These are phyloP conservation scores for Blumeria graminis DNA, from an alignment of 2,329 filamentous ascomycete species.

Conservation along the genomic window DNA sequence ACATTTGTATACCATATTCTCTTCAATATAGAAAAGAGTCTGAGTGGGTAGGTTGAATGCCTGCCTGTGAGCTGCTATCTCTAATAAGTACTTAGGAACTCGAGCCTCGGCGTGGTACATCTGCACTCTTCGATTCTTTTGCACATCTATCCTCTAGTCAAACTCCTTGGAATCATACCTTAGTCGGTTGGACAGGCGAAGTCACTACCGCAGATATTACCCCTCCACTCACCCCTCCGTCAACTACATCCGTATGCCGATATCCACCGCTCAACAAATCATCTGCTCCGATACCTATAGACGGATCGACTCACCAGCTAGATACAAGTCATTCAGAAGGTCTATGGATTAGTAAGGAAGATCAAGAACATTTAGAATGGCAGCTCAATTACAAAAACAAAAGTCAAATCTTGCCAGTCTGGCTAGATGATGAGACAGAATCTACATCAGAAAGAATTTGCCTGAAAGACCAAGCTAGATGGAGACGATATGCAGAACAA, in stretches of 20 bases:
- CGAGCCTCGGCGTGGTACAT: constrained; percentile 58
- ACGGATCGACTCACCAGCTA: constrained; percentile 29
- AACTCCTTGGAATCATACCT: constrained; percentile 70
- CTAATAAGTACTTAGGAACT: constrained; percentile 32
- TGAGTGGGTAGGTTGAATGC: constrained; percentile 29
- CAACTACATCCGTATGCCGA: constrained; percentile 21
- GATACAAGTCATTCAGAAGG: constrained; percentile 40
- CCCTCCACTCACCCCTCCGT: constrained; percentile 24
- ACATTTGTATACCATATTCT: constrained; percentile 37
- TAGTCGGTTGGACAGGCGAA: constrained; percentile 90
- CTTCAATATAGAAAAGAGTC: constrained; percentile 31
- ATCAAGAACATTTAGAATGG: constrained; percentile 49
- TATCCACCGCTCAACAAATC: constrained; percentile 41
- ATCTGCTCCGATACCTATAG: constrained; percentile 56
- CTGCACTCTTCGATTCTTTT: constrained; percentile 80
- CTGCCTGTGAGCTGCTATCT: neutral
- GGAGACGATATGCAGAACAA: constrained; percentile 77
- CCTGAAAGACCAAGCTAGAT: constrained; percentile 61
- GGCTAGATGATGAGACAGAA: constrained; percentile 60
- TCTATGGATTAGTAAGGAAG: constrained; percentile 42
- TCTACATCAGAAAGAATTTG: constrained; percentile 37
- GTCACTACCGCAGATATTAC: constrained; percentile 30
- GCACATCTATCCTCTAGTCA: constrained; percentile 64
- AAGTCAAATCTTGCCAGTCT: constrained; percentile 66
- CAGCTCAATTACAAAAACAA: constrained; percentile 49